A percentile compares a stretch with the other conserved stretches of the same genome.
Evolutionary conservation across 1,139 yeast species (phyloP).

Genomic region (Nakaseomyces delphensis): DNA sequence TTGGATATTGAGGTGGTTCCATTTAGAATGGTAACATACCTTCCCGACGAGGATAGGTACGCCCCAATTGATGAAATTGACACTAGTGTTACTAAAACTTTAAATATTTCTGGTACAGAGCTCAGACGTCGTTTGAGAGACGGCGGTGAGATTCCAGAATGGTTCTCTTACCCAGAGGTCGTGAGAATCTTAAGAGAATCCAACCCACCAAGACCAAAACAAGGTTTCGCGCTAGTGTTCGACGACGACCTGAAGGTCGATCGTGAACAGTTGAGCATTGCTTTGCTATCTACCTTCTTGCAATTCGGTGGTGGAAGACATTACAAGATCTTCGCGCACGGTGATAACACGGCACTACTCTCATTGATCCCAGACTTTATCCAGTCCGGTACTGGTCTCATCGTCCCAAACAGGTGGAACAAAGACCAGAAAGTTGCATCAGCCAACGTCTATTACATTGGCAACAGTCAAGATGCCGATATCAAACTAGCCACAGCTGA

Average conservation of each 20-base stretch:
- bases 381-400: conserved; percentile 85
- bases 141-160: conserved; percentile 84
- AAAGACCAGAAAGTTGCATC: conserved; percentile 37
- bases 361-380: conserved; percentile 67
- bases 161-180: conserved; percentile 97
- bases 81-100: conserved; percentile 59
- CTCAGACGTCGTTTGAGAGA: conserved; percentile 78
- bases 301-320: conserved; percentile 84
- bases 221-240: conserved; percentile 72
- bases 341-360: conserved; percentile 13
- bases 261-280: conserved; percentile 63
- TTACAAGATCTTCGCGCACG: conserved; percentile 49
- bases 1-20: conserved; percentile 87
- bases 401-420: conserved; percentile 41
- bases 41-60: conserved; percentile 91
- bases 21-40: conserved; percentile 91
- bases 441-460: conserved; percentile 40
- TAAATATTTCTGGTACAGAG: conserved; percentile 93
- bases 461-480: conserved; percentile 42
- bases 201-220: conserved; percentile 83
- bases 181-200: conserved; percentile 84
- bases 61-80: conserved; percentile 93
- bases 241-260: conserved; percentile 22
- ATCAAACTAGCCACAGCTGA: conserved; percentile 44
- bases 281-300: conserved; percentile 82